Conservation (phyloP, 2,329 filamentous ascomycete species). For the Epichloe coenophiala region DNA sequence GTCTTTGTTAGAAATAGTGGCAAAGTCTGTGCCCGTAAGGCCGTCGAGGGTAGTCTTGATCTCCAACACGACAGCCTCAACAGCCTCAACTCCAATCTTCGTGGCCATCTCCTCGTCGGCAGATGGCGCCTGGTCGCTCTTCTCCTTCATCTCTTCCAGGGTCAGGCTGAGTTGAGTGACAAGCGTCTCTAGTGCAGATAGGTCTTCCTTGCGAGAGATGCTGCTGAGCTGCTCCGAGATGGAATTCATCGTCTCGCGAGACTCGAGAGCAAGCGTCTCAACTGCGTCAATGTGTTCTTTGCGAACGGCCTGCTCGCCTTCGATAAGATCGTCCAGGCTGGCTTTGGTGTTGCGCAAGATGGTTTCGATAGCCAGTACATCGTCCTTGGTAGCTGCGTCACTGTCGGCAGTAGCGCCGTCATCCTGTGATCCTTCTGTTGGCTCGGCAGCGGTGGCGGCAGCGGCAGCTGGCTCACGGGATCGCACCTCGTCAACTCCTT, state of each 20-base stretch:
- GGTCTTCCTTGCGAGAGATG: constrained; percentile 63
- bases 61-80: constrained; percentile 72
- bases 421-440: constrained; percentile 10
- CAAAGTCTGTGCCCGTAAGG: constrained; percentile 56
- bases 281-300: constrained; percentile 54
- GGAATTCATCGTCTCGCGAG: constrained; percentile 57
- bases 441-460: constrained; percentile 7
- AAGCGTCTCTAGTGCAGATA: constrained; percentile 62
- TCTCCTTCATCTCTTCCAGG: constrained; percentile 60
- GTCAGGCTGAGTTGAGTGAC: constrained; percentile 63
- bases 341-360: constrained; percentile 82
- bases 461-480: constrained; percentile 14
- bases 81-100: constrained; percentile 69
- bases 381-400: constrained; percentile 47
- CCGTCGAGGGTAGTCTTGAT: constrained; percentile 68
- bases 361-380: constrained; percentile 82
- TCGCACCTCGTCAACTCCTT: constrained; percentile 32
- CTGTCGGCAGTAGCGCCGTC: constrained; percentile 7
- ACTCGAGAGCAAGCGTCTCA: constrained; percentile 54
- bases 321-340: constrained; percentile 67
- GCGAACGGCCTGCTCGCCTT: constrained; percentile 55
- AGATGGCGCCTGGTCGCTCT: constrained; percentile 38
- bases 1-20: constrained; percentile 59
- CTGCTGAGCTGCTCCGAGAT: constrained; percentile 55
- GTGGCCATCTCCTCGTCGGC: constrained; percentile 49